Percentiles rank a stretch among this genome's conserved stretches.
Conservation (phyloP, 1,284 basidiomycete species). For the Testicularia cyperi region DNA sequence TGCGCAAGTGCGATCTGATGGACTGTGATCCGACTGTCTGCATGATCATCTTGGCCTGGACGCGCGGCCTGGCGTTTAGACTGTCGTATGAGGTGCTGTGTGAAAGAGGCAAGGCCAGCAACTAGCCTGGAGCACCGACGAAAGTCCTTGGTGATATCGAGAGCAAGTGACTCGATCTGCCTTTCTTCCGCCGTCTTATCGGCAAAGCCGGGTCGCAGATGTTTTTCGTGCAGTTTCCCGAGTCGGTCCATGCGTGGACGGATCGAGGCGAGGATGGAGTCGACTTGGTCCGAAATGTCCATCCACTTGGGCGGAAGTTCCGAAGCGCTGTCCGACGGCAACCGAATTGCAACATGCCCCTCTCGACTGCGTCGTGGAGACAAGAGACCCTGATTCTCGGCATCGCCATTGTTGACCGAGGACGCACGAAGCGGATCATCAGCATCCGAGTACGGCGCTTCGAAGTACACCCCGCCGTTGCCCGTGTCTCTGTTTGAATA, state of each 20-base stretch:
- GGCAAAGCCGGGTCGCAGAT: constrained; percentile 90
- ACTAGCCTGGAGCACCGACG: constrained; percentile 44
- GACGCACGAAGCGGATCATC: constrained; percentile 28
- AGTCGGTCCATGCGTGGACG: constrained; percentile 65
- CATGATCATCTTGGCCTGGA: neutral
- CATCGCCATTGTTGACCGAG: neutral
- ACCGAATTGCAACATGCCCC: constrained; percentile 10
- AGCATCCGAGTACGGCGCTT: constrained; percentile 47
- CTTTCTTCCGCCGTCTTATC: constrained; percentile 90
- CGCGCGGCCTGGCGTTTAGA: constrained; percentile 58
- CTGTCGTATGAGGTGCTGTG: constrained; percentile 65
- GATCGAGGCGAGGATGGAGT: constrained; percentile 34
- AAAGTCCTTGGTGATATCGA: constrained; percentile 72
- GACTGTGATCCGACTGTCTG: constrained; percentile 38
- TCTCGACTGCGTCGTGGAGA: constrained; percentile 4
- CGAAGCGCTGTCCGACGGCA: constrained; percentile 1
- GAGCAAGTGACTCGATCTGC: constrained; percentile 84
- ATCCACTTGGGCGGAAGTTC: constrained; percentile 58
- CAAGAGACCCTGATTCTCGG: constrained; percentile 10
- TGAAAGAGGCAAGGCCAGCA: constrained; percentile 38
- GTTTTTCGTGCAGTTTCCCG: constrained; percentile 92
- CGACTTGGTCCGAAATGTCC: constrained; percentile 51
- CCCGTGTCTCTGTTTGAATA: neutral
- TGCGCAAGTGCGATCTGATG: constrained; percentile 66
- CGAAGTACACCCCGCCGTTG: constrained; percentile 7